A percentile compares a stretch with the other conserved stretches of the same genome.
Conservation (phyloP, 2,329 filamentous ascomycete species). For the Parastagonospora avenae region DNA sequence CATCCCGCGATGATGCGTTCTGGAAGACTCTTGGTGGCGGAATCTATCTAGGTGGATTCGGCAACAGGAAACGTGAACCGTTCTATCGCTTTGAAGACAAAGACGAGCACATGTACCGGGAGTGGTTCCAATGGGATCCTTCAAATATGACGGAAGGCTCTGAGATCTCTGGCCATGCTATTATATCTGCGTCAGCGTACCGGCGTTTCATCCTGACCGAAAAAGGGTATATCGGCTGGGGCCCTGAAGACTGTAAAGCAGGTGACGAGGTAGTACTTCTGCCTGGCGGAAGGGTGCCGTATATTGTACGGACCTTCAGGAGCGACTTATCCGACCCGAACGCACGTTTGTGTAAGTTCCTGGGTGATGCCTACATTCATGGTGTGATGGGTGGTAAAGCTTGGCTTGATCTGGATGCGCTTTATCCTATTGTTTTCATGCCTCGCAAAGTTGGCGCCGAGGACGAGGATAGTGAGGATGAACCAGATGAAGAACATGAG, state of each 20-base stretch:
- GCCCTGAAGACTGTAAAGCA: neutral
- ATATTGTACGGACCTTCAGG: neutral
- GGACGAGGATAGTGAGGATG: too few relatives aligned
- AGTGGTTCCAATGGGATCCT: neutral
- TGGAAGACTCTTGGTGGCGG: neutral
- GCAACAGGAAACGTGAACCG: neutral
- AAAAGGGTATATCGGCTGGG: neutral
- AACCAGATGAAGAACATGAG: too few relatives aligned
- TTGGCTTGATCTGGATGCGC: too few relatives aligned
- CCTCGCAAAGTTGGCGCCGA: too few relatives aligned
- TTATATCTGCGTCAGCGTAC: neutral
- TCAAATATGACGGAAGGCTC: neutral
- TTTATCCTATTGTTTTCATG: too few relatives aligned
- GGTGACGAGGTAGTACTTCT: neutral
- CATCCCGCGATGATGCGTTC: neutral
- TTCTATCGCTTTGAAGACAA: neutral
- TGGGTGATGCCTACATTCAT: too few relatives aligned
- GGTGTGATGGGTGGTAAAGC: too few relatives aligned
- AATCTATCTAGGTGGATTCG: neutral
- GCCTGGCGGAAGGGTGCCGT: neutral
- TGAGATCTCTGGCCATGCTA: neutral
- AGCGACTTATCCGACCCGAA: too few relatives aligned
- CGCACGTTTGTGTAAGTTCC: too few relatives aligned
- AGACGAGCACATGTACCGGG: neutral
- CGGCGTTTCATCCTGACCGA: neutral